Base-by-base conservation (phyloP, 2,329 filamentous ascomycete genomes). In the Trichoderma polysporum region DNA sequence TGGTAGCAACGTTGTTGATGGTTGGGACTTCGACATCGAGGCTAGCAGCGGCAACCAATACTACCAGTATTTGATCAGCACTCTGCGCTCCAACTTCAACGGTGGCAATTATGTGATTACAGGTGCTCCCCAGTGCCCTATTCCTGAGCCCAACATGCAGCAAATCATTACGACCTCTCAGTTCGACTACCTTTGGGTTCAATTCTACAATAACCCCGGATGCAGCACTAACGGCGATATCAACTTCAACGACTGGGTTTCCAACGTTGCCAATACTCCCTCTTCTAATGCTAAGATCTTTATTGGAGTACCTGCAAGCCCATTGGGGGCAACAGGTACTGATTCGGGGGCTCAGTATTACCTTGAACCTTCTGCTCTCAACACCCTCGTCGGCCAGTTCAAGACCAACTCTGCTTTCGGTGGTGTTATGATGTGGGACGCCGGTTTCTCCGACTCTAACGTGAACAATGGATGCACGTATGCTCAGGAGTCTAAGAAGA, bases 171-270 rank as follows among this genome's bases (percentile, higher is more conserved):
- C 75, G 41, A 58, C 70, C 2, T 35, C 69, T 6, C 45, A 65
- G 56, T 70, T 70, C 15, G 69, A 83, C 68, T 75, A 76, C 56
- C 71, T 83, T 8, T 82, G 77, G 69, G 74, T 83, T 25, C 81
- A 83, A 71, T 83, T 82, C 73, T 83, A 83, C 75, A 83, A 83
- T 73, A 84, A 83, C 71, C 74, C 76, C 0, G 73, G 70, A 31
- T 83, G 81, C 69, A 17, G 25, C 4, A 78, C 69, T 10, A 68
- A 70, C 54, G 67, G 68, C 3, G 61, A 66, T 3, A 69, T 70
- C 66, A 73, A 73, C 68, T 73, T 66, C 33, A 66, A 73, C 63
- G 69, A 72, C 52, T 76, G 74, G 74, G 71, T 70, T 33, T n/a
- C n/a, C n/a, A n/a, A n/a, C n/a, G n/a, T n/a, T n/a, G n/a, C n/a